Base-by-base conservation (phyloP, 768 basidiomycete genomes). In the Trametes sanguinea region DNA sequence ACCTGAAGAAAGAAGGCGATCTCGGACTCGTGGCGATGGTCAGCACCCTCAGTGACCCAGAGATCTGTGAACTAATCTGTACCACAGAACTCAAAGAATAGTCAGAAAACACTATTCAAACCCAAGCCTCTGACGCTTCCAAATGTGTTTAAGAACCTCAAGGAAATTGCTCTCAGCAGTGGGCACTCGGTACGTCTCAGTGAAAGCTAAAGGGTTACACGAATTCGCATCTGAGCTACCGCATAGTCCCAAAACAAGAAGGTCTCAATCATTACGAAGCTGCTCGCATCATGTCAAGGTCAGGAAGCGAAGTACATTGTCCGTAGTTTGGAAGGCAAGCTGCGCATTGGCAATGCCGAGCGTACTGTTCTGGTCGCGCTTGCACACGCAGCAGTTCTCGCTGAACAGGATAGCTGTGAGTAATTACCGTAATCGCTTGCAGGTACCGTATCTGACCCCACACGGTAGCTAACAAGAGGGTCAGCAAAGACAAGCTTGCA, bases 11-110 rank as follows among this genome's bases (percentile, higher is more conserved):
- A 71, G 94, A 95, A 70, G 97, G 97, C 40, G 97, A 99, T 72
- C 79, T 99, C 6, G 97, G 97, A 7, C 80, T 95, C 32, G 96
- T 99, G 1, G 97, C 97, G n/a, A 94, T 90, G 91, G 95, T 88
- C 58, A 67, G 83, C 64, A 14, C 29, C 17, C 37, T 47, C 51
- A 13, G 47, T 13, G 33, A 22, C 32, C 0, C 9, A 8, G 33
- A n/a, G 27, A 7, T 3, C 14, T 37, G 35, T 37, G 6, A 37
- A 37, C 35, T 37, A 6, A 37, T 7, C 40, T 43, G n/a, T 33
- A 10, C 40, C 37, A 2, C 66, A 98, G 95, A 94, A 88, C 69
- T 98, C 95, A 16, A 92, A 95, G 77, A 93, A 91, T 68, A 88
- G 83, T 63, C 96, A 98, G 74, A 93, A 90, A 73, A 94, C 92